phyloP scores from a whole-genome alignment of 306 rosid genomes.

The Adenanthera pavonina region DNA sequence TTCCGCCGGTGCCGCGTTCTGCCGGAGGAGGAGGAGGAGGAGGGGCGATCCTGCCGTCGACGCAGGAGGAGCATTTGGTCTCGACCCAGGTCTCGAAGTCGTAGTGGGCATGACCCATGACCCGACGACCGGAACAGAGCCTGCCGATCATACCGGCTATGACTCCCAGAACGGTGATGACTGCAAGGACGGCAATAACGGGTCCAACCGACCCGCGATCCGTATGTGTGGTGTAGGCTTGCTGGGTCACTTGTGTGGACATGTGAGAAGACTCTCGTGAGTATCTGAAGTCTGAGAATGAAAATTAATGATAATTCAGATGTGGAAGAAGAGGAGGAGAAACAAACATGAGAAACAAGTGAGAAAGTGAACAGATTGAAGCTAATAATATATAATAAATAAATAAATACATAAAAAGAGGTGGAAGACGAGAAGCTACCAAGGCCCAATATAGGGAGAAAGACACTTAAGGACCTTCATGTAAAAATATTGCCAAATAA shows the following conservation, averaged over 20 bases:
- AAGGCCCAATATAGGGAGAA: no score
- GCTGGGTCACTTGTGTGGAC: conserved; percentile 62
- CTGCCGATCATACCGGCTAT: conserved; percentile 83
- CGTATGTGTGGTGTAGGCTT: conserved; percentile 58
- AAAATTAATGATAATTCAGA: neutral
- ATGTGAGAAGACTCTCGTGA: conserved; percentile 22
- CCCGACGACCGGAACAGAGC: conserved; percentile 80
- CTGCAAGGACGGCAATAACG: conserved; percentile 73
- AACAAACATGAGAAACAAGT: neutral
- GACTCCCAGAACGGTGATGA: conserved; percentile 73
- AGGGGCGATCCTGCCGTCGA: conserved; percentile 64
- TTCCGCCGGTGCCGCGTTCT: conserved; percentile 4
- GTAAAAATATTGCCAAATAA: no score
- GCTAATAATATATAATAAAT: no score
- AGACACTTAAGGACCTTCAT: no score
- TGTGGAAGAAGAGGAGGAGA: neutral
- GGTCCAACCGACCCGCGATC: conserved; percentile 81
- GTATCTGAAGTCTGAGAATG: neutral
- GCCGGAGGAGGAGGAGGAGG: conserved; percentile 44
- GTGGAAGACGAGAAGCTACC: no score
- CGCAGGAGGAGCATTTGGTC: conserved; percentile 78
- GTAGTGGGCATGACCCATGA: conserved; percentile 69
- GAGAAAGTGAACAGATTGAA: no score
- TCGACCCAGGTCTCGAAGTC: conserved; percentile 83
- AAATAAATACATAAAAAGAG: no score